phyloP scores from a whole-genome alignment of 768 basidiomycete genomes.

The Fistulinella prunicolor region DNA sequence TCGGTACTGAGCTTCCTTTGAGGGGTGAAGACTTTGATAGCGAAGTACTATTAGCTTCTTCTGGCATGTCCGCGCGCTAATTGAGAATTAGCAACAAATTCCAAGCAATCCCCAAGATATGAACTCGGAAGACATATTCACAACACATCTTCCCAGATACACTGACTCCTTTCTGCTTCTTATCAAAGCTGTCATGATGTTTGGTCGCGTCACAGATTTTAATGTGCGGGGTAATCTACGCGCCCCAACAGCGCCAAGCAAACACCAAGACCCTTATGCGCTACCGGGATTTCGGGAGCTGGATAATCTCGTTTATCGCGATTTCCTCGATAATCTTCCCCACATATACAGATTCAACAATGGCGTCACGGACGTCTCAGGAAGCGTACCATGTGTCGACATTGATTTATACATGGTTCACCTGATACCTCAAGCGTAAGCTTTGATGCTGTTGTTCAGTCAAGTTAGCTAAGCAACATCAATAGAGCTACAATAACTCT shows the following conservation, averaged over 20 bases:
- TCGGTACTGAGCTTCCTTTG: slow-evolving; percentile 81
- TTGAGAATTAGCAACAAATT: slow-evolving; percentile 45
- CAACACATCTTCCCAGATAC: slow-evolving; percentile 67
- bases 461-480: slow-evolving; percentile 10
- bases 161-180: slow-evolving; percentile 81
- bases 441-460: slow-evolving; percentile 3
- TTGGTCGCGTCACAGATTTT: slow-evolving; percentile 82
- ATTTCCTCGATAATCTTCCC: slow-evolving; percentile 72
- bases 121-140: slow-evolving; percentile 59
- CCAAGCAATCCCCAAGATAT: slow-evolving; percentile 78
- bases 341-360: slow-evolving; percentile 60
- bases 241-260: slow-evolving; percentile 61
- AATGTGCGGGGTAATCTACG: slow-evolving; percentile 74
- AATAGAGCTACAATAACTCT: slow-evolving; percentile 81
- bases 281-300: slow-evolving; percentile 65
- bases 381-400: slow-evolving; percentile 57
- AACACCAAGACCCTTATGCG: slow-evolving; percentile 69
- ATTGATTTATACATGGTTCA: slow-evolving; percentile 88
- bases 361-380: slow-evolving; percentile 58
- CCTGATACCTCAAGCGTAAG: slow-evolving; percentile 81
- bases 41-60: slow-evolving; percentile 45
- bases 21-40: slow-evolving; percentile 73
- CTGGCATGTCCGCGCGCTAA: slow-evolving; percentile 12
- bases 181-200: slow-evolving; percentile 81
- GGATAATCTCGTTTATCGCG: slow-evolving; percentile 61